Conservation (phyloP, 2,329 filamentous ascomycete species). For the Clonostachys rhizophaga region DNA sequence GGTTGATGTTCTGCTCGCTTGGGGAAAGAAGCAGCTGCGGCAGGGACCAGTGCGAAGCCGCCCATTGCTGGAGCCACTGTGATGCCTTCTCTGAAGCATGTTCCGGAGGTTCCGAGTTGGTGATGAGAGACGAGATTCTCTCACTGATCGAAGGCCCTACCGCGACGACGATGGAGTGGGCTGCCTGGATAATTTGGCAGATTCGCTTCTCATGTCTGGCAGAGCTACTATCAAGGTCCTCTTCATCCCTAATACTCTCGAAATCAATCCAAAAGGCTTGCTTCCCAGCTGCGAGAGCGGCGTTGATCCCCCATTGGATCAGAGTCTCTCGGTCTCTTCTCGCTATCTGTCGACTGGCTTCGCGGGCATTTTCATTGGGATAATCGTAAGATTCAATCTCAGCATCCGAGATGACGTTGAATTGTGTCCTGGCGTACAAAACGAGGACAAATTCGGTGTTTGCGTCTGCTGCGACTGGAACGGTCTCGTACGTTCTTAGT, state of each 20-base stretch:
- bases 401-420: conserved; percentile 15
- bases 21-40: conserved; percentile 25
- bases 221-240: conserved; percentile 12
- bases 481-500: conserved; percentile 6
- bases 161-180: conserved; percentile 33
- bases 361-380: conserved; percentile 7
- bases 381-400: conserved; percentile 7
- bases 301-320: conserved; percentile 27
- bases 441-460: conserved; percentile 29
- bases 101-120: conserved; percentile 11
- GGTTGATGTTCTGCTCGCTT: conserved; percentile 6
- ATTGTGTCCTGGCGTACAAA: conserved; percentile 33
- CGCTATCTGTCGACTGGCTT: conserved; percentile 8
- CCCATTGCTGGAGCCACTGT: conserved; percentile 31
- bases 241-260: conserved; percentile 29
- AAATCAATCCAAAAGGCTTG: conserved; percentile 35
- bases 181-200: conserved; percentile 35
- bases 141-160: conserved; percentile 17
- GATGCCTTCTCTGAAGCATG: conserved; percentile 10
- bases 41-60: conserved; percentile 37
- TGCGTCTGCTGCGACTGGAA: conserved; percentile 13
- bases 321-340: conserved; percentile 15
- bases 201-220: conserved; percentile 18
- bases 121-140: conserved; percentile 7
- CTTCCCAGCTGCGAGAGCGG: conserved; percentile 25